Evolutionary conservation across 257 asterid species (phyloP).

Genomic region (Solanum neorickii): DNA sequence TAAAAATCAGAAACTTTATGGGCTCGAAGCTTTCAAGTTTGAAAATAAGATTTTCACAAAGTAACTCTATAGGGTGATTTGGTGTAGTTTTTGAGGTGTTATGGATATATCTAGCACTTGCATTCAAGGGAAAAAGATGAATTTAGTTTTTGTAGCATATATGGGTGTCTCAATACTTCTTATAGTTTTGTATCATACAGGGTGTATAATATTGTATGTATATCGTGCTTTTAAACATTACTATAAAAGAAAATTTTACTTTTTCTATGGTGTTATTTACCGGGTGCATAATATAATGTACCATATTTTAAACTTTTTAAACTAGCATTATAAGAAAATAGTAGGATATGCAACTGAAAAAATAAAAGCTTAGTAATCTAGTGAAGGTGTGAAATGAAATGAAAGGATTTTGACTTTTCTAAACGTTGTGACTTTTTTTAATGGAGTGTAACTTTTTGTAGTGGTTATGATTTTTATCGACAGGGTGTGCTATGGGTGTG

Average conservation of each 20-base stretch:
- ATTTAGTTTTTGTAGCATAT: background rate
- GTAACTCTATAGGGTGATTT: background rate
- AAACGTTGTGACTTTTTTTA: background rate
- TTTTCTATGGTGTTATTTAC: background rate
- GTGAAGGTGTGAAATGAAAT: background rate
- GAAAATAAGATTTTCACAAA: background rate
- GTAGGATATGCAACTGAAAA: background rate
- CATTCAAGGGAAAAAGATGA: background rate
- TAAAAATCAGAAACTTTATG: background rate
- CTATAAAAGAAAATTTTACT: background rate
- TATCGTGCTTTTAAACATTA: too few species aligned
- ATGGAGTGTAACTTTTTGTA: too few species aligned
- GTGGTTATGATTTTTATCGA: background rate
- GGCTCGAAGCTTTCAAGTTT: background rate
- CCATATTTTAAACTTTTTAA: background rate
- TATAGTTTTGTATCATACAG: too few species aligned
- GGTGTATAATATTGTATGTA: background rate
- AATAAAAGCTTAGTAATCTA: background rate
- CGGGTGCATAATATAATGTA: background rate
- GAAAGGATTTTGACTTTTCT: background rate
- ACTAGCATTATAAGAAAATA: background rate
- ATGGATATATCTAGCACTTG: background rate
- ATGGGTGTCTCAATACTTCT: background rate
- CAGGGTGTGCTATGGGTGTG: background rate
- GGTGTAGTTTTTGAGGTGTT: background rate